Percentiles rank a stretch among this genome's conserved stretches.
phyloP scores from a whole-genome alignment of 768 basidiomycete species.

The Candolleomyces aberdarensis region DNA sequence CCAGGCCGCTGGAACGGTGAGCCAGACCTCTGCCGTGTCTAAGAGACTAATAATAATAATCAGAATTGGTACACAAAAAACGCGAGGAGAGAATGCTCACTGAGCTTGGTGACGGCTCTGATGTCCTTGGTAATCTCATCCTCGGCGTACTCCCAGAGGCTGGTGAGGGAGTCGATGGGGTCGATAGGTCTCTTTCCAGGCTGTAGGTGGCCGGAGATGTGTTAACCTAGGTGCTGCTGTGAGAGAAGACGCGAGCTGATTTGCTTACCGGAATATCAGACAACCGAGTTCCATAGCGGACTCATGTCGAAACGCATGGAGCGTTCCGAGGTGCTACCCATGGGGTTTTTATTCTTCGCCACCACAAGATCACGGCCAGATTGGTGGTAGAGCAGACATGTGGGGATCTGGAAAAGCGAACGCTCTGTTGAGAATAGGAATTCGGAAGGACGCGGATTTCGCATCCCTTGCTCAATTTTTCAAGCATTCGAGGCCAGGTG shows the following conservation, averaged over 20 bases:
- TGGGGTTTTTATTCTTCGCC: too few species aligned
- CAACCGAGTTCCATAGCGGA: slow-evolving; percentile 70
- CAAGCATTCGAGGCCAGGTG: slow-evolving; percentile 81
- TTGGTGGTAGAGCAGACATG: too few species aligned
- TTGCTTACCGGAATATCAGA: slow-evolving; percentile 69
- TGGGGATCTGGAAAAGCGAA: too few species aligned
- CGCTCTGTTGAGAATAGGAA: too few species aligned
- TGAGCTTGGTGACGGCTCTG: slow-evolving; percentile 80
- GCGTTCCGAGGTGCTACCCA: slow-evolving; percentile 19
- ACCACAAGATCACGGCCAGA: too few species aligned
- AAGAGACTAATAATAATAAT: not conserved
- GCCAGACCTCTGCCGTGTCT: slow-evolving; percentile 83
- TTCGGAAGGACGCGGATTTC: slow-evolving; percentile 1
- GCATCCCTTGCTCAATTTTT: slow-evolving; percentile 77
- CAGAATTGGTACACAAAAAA: not conserved
- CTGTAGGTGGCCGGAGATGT: slow-evolving; percentile 27
- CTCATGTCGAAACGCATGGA: slow-evolving; percentile 73
- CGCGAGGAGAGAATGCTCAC: slow-evolving; percentile 36
- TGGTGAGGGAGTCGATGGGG: slow-evolving; percentile 77
- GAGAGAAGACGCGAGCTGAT: not conserved
- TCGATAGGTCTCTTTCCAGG: slow-evolving; percentile 73
- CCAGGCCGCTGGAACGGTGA: slow-evolving; percentile 91
- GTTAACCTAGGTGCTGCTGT: not conserved
- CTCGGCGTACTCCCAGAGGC: slow-evolving; percentile 85
- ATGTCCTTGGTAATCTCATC: slow-evolving; percentile 86